Evolutionary conservation across 2,329 filamentous ascomycete species (phyloP), one percentile per base, ranked within the genome.

Genomic region (Fusarium hainanense): DNA sequence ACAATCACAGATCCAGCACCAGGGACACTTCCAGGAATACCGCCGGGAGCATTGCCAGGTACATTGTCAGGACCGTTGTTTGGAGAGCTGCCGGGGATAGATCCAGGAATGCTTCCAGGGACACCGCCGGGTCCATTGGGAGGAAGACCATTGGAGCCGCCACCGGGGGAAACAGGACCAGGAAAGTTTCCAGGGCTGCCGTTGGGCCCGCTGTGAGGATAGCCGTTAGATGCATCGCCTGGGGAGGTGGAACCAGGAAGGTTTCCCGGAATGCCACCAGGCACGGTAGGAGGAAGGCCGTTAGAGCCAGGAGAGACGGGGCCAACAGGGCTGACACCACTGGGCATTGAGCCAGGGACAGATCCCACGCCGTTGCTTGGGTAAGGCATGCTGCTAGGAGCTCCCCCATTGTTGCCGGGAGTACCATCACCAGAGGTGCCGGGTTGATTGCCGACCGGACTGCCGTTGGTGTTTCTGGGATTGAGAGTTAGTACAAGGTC

Each of bases 311-410:
- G 60, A 46, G 41, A 28, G 16, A 51, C 46, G 23, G 72, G 60
- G 6, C 50, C 58, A 48, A 51, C 13, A 27, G 49, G 49, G 6
- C 49, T 13, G 51, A 48, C 32, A 25, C 51, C 57, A 28, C 55
- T 61, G 23, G 73, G 70, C 28, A 74, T 18, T 13, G 57, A 43
- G 25, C 54, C 67, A 56, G 73, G 71, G 49, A 49, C 66, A 28
- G 58, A 64, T 32, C 51, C 71, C 13, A 64, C 71, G 23, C 51
- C 40, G 11, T 52, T 63, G 37, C 44, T 42, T 51, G 58, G 73
- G 28, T 59, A 63, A 16, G 64, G 54, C 41, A 51, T 27, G 43
- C 34, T 68, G 41, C 59, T 65, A 54, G 70, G 63, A 41, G 51
- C 54, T 37, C 57, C 68, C 21, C 66, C 65, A 43, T 63, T 63